Evolutionary conservation across 257 asterid species (phyloP), one percentile per base, ranked within the genome.

Genomic region (Plantago major): DNA sequence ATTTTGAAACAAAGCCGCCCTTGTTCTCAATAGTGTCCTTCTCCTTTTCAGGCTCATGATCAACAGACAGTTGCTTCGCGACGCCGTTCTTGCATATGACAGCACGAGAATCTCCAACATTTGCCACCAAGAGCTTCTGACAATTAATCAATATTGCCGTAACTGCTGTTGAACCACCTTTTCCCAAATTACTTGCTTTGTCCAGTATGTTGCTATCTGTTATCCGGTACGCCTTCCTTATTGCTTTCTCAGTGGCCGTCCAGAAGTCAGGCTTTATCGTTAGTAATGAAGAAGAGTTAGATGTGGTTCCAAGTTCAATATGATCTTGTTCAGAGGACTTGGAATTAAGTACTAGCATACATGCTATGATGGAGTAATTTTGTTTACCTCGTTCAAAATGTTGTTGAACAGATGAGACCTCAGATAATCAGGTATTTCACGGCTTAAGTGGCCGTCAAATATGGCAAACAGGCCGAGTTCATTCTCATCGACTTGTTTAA

Each of bases 151-250:
- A 47, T 71, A 92, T 89, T 10, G 95, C 97, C 10, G 97, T 89
- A 40, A 92, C 99, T 0, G 99, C 97, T 6, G 99, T 89, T 5
- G 99, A 92, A 38, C 99, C 99, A 16, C 99, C 99, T 77, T 71
- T 78, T 0, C 96, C 97, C 43, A 89, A 69, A 70, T 84, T 95
- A 67, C 70, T 71, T 33, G 89, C 84, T 76, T 86, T 89, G 62
- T 83, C 95, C 63, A 92, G 68, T 58, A 92, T 92, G 8, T 58
- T 80, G 19, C 58, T 64, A 73, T 89, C 97, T 0, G 99, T 92
- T 43, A 77, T 64, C 11, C 79, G 79, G 33, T 92, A 92, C 0
- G 95, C 99, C 75, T 86, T 80, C 74, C 78, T 73, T 37, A 89
- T 79, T 62, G 99, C 99, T 0, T 70, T 73, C 82, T 81, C 99